Percentiles rank a stretch among this genome's conserved stretches.
These are phyloP conservation scores for Mucor sp. DNA, from an alignment of 371 early-diverging fungal species.

Conservation along the genomic window DNA sequence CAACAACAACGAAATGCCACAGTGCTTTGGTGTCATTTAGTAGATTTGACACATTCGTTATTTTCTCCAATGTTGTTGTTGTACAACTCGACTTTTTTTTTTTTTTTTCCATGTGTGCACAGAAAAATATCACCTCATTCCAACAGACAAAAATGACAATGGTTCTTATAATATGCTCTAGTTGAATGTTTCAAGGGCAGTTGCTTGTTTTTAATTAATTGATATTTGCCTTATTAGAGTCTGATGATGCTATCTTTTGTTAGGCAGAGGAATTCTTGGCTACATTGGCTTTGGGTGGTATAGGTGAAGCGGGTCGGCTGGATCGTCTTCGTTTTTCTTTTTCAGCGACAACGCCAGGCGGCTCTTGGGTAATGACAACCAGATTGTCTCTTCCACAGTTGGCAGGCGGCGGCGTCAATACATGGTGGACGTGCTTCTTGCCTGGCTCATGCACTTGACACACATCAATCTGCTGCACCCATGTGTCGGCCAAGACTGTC, in stretches of 20 bases:
- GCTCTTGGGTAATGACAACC: conserved; percentile 45
- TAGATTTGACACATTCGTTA: background rate
- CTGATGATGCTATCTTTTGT: background rate
- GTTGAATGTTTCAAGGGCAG: background rate
- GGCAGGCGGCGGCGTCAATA: conserved; percentile 27
- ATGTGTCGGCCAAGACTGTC: conserved; percentile 50
- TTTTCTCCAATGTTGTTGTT: background rate
- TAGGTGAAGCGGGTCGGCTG: conserved; percentile 27
- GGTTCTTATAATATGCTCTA: too few relatives aligned
- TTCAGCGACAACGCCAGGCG: conserved; percentile 50
- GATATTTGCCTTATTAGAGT: background rate
- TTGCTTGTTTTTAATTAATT: background rate
- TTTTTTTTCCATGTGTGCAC: background rate
- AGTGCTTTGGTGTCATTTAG: background rate
- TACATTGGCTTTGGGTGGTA: conserved; percentile 2
- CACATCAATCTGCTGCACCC: conserved; percentile 62
- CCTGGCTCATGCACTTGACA: conserved; percentile 54
- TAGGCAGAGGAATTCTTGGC: conserved; percentile 7
- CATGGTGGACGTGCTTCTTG: conserved; percentile 51
- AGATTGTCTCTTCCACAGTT: conserved; percentile 30
- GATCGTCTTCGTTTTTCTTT: conserved; percentile 38
- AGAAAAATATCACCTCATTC: background rate
- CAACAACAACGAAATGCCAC: background rate
- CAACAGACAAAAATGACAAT: background rate
- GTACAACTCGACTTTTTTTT: background rate